Percentiles rank a stretch among this genome's conserved stretches.
Evolutionary conservation across 495 filamentous ascomycete genomes (phyloP).

Genomic region (Penicillium mononematosum): DNA sequence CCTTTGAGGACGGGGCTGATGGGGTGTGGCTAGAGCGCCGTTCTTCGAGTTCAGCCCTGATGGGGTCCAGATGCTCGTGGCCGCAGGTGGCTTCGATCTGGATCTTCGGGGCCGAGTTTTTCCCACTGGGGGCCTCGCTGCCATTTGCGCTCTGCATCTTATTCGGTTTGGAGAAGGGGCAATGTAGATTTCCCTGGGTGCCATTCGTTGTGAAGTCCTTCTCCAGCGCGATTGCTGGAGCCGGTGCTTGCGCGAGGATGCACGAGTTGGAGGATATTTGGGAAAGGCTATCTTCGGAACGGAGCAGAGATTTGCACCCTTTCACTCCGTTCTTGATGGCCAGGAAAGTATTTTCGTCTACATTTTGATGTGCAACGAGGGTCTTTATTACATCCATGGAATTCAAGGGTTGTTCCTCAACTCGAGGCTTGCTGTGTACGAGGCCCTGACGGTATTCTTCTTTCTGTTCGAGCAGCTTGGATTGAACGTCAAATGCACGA

Average conservation of each 20-base stretch:
- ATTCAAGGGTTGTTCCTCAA: constrained; percentile 37
- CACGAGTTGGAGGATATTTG: constrained; percentile 37
- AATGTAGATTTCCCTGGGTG: constrained; percentile 43
- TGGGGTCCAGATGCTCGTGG: constrained; percentile 43
- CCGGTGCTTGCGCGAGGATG: constrained; percentile 40
- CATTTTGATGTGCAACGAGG: constrained; percentile 43
- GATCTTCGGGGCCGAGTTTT: constrained; percentile 28
- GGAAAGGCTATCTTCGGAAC: constrained; percentile 27
- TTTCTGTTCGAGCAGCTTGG: constrained; percentile 33
- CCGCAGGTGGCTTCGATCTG: constrained; percentile 36
- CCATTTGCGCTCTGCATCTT: constrained; percentile 22
- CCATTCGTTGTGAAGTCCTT: constrained; percentile 49
- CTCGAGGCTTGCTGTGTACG: constrained; percentile 26
- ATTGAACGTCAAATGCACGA: constrained; percentile 36
- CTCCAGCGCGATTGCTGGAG: constrained; percentile 36
- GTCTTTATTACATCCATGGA: constrained; percentile 47
- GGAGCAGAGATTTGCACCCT: constrained; percentile 40
- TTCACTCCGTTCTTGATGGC: constrained; percentile 43
- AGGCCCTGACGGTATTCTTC: constrained; percentile 34
- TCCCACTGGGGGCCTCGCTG: constrained; percentile 28
- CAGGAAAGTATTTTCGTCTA: constrained; percentile 41
- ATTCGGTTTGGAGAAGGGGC: constrained; percentile 46
- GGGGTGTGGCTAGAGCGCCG: constrained; percentile 37
- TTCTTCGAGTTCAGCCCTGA: constrained; percentile 45
- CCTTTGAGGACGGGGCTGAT: constrained; percentile 51